phyloP scores from a whole-genome alignment of 805 yeast genomes.

The Phaffomyces thermotolerans region DNA sequence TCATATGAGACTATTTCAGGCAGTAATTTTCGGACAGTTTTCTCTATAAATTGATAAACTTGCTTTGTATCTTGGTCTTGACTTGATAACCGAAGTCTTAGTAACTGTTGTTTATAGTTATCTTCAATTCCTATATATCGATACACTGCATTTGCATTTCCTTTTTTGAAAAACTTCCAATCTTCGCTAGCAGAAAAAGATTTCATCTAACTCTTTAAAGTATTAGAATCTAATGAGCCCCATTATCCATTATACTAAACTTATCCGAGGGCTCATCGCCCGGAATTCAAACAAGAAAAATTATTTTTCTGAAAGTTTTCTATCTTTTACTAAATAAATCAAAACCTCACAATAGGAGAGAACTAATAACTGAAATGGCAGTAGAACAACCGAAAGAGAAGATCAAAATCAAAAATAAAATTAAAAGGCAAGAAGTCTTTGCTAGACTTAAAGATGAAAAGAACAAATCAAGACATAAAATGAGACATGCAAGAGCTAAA shows the following conservation, averaged over 20 bases:
- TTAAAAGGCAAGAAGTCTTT: constrained; percentile 70
- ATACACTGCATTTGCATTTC: constrained; percentile 43
- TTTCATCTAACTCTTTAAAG: background rate
- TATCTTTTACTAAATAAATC: background rate
- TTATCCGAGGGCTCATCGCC: constrained; percentile 12
- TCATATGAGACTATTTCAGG: constrained; percentile 23
- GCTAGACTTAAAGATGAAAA: constrained; percentile 67
- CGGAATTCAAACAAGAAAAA: constrained; percentile 9
- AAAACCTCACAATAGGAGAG: background rate
- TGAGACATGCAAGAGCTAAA: constrained; percentile 76
- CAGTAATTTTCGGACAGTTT: constrained; percentile 15
- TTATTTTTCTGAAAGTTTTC: constrained; percentile 1
- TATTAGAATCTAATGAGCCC: background rate
- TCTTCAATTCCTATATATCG: constrained; percentile 31
- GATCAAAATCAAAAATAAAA: constrained; percentile 62
- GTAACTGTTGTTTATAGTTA: constrained; percentile 25
- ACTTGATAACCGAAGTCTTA: constrained; percentile 25
- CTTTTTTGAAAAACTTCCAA: constrained; percentile 42
- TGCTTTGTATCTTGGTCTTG: constrained; percentile 12
- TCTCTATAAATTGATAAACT: constrained; percentile 13
- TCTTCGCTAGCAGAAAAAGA: constrained; percentile 4
- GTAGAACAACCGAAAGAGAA: constrained; percentile 22
- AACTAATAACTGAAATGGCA: constrained; percentile 11
- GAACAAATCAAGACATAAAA: constrained; percentile 69
- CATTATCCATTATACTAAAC: too few species aligned